Conservation (phyloP, 495 filamentous ascomycete genomes). For the Xylaria nigripes region DNA sequence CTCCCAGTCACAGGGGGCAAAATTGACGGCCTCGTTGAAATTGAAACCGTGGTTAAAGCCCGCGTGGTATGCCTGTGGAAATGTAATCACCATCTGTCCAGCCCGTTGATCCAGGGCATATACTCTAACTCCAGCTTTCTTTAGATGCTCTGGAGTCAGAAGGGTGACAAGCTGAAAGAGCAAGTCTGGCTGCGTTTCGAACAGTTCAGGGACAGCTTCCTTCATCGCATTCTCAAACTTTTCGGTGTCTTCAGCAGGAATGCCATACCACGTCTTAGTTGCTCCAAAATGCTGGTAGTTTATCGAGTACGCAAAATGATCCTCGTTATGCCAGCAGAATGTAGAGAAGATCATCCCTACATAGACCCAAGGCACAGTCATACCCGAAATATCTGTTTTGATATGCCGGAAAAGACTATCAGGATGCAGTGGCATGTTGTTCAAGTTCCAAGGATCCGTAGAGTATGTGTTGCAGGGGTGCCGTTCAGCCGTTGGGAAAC, state of each 20-base stretch:
- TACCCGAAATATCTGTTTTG: constrained; percentile 97
- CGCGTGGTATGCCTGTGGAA: constrained; percentile 85
- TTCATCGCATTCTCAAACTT: constrained; percentile 94
- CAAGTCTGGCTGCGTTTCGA: constrained; percentile 93
- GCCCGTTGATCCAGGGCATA: constrained; percentile 91
- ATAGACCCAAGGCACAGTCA: constrained; percentile 99
- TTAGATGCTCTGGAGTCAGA: constrained; percentile 86
- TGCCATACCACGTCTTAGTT: constrained; percentile 99
- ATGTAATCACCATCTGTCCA: constrained; percentile 93
- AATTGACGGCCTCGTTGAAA: constrained; percentile 98
- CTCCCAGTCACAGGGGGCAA: constrained; percentile 95
- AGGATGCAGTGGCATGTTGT: constrained; percentile 79
- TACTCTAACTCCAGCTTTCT: constrained; percentile 86
- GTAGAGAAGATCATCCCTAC: constrained; percentile 99
- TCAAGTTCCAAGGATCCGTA: constrained; percentile 92
- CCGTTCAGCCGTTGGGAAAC: constrained; percentile 91
- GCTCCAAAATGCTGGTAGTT: constrained; percentile 99
- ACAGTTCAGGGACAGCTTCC: constrained; percentile 89
- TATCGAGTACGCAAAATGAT: constrained; percentile 95
- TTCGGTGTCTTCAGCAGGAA: constrained; percentile 85
- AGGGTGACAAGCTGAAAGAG: constrained; percentile 95
- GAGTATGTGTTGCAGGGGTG: constrained; percentile 81
- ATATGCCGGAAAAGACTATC: constrained; percentile 95
- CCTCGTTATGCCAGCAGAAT: constrained; percentile 99
- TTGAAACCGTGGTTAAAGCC: constrained; percentile 97